phyloP scores from a whole-genome alignment of 2,329 filamentous ascomycete genomes.

The Aspergillus arachidicola region DNA sequence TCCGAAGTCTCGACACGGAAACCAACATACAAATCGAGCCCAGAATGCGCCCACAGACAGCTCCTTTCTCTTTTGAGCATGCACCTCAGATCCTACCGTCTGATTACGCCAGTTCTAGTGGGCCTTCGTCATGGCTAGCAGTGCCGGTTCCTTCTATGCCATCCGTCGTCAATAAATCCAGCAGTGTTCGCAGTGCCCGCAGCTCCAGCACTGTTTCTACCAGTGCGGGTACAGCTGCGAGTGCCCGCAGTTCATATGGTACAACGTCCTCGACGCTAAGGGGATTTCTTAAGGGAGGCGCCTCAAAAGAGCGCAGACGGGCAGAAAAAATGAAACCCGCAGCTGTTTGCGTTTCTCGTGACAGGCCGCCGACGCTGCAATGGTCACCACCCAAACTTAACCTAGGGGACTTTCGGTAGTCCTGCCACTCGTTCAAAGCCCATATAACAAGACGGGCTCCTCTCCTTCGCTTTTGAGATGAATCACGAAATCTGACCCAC shows the following conservation, averaged over 20 bases:
- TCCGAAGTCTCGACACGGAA: constrained; percentile 21
- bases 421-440: constrained; percentile 5
- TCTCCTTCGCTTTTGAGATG: constrained; percentile 1
- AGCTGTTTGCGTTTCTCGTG: constrained; percentile 33
- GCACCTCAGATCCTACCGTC: constrained; percentile 22
- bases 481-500: constrained; percentile 12
- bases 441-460: not conserved
- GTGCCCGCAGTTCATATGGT: constrained; percentile 38
- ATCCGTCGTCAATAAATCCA: constrained; percentile 28
- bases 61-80: constrained; percentile 23
- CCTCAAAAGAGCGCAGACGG: constrained; percentile 32
- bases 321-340: constrained; percentile 31
- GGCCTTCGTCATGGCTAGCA: constrained; percentile 30
- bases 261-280: constrained; percentile 39
- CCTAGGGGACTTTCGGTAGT: constrained; percentile 31
- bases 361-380: constrained; percentile 38
- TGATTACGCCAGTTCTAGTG: constrained; percentile 25
- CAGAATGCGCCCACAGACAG: constrained; percentile 29
- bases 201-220: constrained; percentile 42
- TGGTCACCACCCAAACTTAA: constrained; percentile 43
- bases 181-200: constrained; percentile 40
- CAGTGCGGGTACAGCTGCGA: constrained; percentile 32
- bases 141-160: constrained; percentile 37
- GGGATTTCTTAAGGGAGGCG: constrained; percentile 35
- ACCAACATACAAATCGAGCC: constrained; percentile 22